Evolutionary conservation across 1,139 yeast genomes (phyloP).

Genomic region (Pichia kudriavzevii): DNA sequence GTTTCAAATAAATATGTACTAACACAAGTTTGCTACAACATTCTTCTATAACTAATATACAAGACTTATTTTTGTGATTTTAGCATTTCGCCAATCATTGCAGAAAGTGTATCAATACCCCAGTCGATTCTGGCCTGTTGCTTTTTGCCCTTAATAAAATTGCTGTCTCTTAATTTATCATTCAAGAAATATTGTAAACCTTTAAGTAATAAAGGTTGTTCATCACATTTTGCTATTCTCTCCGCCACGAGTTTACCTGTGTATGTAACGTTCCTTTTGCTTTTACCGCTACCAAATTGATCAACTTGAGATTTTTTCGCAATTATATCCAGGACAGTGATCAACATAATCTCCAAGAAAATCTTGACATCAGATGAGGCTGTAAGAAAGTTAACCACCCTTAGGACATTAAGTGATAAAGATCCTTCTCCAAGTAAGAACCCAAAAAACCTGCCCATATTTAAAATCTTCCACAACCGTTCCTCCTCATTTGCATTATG

Average conservation of each 20-base stretch:
- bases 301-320: constrained; percentile 58
- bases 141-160: constrained; percentile 48
- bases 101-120: constrained; percentile 55
- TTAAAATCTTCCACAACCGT: constrained; percentile 53
- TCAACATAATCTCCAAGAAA: constrained; percentile 67
- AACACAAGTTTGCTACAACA: too few species aligned
- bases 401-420: constrained; percentile 63
- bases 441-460: constrained; percentile 77
- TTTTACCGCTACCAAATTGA: constrained; percentile 41
- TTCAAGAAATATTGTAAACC: constrained; percentile 68
- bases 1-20: too few species aligned
- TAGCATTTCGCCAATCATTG: constrained; percentile 41
- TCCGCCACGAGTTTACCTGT: constrained; percentile 50
- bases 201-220: constrained; percentile 53
- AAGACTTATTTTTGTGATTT: constrained; percentile 5
- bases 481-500: constrained; percentile 41
- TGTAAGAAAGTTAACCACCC: constrained; percentile 68
- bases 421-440: constrained; percentile 63
- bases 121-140: constrained; percentile 60
- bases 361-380: constrained; percentile 57
- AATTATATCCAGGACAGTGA: constrained; percentile 55
- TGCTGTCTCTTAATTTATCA: constrained; percentile 44
- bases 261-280: constrained; percentile 36
- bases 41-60: background rate
- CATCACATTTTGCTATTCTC: constrained; percentile 52